Conservation (phyloP, 2,329 filamentous ascomycete species). For the Colletotrichum tamarilloi region DNA sequence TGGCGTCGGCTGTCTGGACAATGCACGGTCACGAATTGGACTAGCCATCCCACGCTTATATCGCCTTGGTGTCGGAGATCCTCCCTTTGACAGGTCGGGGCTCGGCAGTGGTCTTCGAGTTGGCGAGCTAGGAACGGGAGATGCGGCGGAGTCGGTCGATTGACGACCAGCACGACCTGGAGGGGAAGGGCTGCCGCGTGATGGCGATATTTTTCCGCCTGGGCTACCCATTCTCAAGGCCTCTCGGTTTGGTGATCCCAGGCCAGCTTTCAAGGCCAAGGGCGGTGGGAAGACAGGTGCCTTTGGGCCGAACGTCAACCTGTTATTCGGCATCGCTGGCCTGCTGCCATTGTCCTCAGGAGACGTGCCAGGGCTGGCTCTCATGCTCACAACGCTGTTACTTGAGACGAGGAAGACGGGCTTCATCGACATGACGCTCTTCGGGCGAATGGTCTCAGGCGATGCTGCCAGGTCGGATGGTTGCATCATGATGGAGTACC, state of each 20-base stretch:
- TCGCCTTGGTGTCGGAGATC: constrained; percentile 18
- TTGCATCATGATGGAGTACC: constrained; percentile 18
- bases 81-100: constrained; percentile 2
- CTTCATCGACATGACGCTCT: constrained; percentile 36
- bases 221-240: constrained; percentile 5
- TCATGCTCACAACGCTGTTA: constrained; percentile 32
- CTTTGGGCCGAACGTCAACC: constrained; percentile 23
- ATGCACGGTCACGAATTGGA: constrained; percentile 12
- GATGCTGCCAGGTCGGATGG: neutral
- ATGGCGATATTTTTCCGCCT: neutral
- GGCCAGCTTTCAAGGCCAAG: constrained; percentile 17
- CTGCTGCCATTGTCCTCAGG: constrained; percentile 27
- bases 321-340: constrained; percentile 11
- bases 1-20: neutral
- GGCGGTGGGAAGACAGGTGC: constrained; percentile 30
- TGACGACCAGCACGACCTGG: neutral
- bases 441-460: constrained; percentile 23
- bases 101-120: neutral
- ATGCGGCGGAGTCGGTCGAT: neutral
- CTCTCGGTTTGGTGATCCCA: neutral
- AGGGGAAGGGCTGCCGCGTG: neutral
- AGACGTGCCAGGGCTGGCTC: constrained; percentile 29
- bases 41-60: constrained; percentile 20
- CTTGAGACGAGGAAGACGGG: constrained; percentile 31
- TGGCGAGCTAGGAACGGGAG: neutral